Base-by-base conservation (phyloP, 306 rosid species). In the Cyclanthera cordifolia region DNA sequence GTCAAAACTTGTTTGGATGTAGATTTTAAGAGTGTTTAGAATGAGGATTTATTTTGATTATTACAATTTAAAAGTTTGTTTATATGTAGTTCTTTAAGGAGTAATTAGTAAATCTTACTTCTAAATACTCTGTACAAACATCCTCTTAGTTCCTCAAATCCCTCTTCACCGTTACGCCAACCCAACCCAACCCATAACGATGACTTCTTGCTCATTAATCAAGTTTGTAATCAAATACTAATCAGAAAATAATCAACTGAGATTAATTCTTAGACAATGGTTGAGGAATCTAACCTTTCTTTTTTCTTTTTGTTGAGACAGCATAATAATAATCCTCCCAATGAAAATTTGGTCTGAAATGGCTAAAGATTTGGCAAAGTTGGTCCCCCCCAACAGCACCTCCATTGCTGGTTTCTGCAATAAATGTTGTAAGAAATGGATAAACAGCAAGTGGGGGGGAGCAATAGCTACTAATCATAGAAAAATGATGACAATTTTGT, bases 381-480 rank as follows among this genome's bases (percentile, higher is more conserved):
- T 66, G 71, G 71, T 66, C 71, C 71, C 71, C 71, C 68, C 50
- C 68, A 61, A 12, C 28, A 37, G 50, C 68, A 61, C 10, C 55
- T 66, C 55, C 71, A 43, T 21, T 13, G 70, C 70, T 64, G 53
- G 70, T 64, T 3, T 21, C 34, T 66, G 41, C 55, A 45, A 45
- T 66, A 45, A 66, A 66, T 66, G 53, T 66, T 45, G 71, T 15
- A 39, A 24, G 53, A 66, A 64, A 46, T 46, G 39, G 55, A 46
- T 45, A 45, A 46, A 7, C 54, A 66, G 54, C 71, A 66, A 66
- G 71, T 66, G 76, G 81, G 80, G 80, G 75, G 82, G 59, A 82
- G 75, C 69, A 80, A 85, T 49, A 76, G 90, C 81, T 63, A 85
- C 86, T 84, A 79, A 85, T 88, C 97, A 91, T 86, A 76, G 70